Evolutionary conservation across 768 basidiomycete genomes (phyloP), one percentile per base, ranked within the genome.

Genomic region (Lyophyllum shimeji): DNA sequence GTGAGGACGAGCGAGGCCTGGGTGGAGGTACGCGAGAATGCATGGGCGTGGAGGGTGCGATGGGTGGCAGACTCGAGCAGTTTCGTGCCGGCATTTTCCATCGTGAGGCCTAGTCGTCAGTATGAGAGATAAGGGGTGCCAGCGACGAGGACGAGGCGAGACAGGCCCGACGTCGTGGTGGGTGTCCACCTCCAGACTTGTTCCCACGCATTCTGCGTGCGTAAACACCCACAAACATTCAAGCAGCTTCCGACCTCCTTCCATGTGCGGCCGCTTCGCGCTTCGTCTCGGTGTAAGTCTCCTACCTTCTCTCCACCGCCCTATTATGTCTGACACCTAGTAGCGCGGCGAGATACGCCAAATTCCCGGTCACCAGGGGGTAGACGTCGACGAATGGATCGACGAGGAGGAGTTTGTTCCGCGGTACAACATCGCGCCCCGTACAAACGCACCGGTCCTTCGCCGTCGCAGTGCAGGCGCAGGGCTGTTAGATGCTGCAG

Each of bases 391-490:
- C 4, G 82, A 84, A 47, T 89, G 89, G 87, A 68, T 86, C 17
- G 74, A 82, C 53, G 75, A 83, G 57, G 78, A 82, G 15, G 69
- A 74, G 23, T 90, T 87, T 53, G 64, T 83, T 27, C 82, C 83
- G 1, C 72, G 92, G 52, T 90, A 91, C 67, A 95, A 95, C 67
- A 83, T 95, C 57, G 91, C 93, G 0, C 94, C 94, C 0, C 87
- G 86, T 44, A 82, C 89, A 0, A 77, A 87, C 48, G 88, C 85
- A 0, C 90, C 93, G 20, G 89, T 95, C 33, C 75, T 95, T 29
- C 81, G 84, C 15, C 73, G 85, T 15, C 74, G 77, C 37, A 63
- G 74, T 21, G 74, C 23, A n/a, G 37, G 34, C 9, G n/a, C 9
- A 17, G 20, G 20, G 2, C 3, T 18, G 34, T 49, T 2, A 17